phyloP scores from a whole-genome alignment of 2,329 filamentous ascomycete genomes.

The Cordyceps cicadae region DNA sequence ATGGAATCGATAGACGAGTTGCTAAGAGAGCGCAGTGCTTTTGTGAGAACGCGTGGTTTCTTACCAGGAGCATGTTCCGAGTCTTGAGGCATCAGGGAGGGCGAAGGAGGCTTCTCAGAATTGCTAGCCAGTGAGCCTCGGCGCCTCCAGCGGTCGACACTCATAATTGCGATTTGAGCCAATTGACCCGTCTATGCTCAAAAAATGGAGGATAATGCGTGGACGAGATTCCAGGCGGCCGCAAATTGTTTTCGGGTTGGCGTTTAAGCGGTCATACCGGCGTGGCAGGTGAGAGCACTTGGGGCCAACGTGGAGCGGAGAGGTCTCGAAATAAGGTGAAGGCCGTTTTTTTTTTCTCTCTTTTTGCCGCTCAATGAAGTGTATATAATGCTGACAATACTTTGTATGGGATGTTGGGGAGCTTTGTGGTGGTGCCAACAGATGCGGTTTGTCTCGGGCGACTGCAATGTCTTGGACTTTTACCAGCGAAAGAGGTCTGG shows the following conservation, averaged over 20 bases:
- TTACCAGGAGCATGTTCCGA: slow-evolving; percentile 20
- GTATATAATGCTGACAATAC: slow-evolving; percentile 8
- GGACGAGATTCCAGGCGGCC: neutral
- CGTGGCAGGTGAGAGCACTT: neutral
- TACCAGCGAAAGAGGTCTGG: neutral
- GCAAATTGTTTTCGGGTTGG: neutral
- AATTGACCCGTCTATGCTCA: neutral
- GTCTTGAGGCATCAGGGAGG: neutral
- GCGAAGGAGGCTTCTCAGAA: slow-evolving; percentile 1
- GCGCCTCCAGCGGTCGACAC: slow-evolving; percentile 11
- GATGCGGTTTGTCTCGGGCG: slow-evolving; percentile 6
- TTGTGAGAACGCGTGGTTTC: slow-evolving; percentile 28
- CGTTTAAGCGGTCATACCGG: slow-evolving; percentile 4
- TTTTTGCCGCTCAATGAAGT: neutral
- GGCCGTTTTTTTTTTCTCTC: neutral
- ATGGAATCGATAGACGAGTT: slow-evolving; percentile 34
- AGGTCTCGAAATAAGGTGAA: neutral
- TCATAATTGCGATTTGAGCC: slow-evolving; percentile 4
- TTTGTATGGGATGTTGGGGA: slow-evolving; percentile 3
- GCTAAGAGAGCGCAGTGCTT: slow-evolving; percentile 31
- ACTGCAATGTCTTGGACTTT: slow-evolving; percentile 3
- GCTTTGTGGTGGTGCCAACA: neutral
- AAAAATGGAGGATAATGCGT: neutral
- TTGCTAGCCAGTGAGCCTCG: neutral
- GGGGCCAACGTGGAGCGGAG: neutral